Evolutionary conservation across 441 rosid species (phyloP).

Genomic region (Jatropha multifida): DNA sequence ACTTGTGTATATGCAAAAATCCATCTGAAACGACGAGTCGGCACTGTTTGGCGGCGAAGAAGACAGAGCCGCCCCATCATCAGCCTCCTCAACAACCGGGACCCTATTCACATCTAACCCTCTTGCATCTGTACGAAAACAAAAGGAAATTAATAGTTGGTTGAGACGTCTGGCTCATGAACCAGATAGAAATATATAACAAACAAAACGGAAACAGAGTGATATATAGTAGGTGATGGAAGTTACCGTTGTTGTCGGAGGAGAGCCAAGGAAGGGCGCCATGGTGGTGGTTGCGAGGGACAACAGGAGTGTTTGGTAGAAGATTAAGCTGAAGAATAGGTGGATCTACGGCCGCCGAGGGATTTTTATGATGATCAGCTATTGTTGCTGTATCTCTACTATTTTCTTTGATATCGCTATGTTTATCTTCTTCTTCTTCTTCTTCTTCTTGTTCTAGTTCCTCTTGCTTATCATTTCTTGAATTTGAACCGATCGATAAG

Average conservation of each 20-base stretch:
- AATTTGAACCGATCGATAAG: slow-evolving; percentile 23
- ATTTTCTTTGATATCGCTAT: not conserved
- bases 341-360: not conserved
- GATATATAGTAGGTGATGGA: slow-evolving; percentile 8
- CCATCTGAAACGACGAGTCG: slow-evolving; percentile 75
- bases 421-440: not conserved
- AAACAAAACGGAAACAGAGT: not conserved
- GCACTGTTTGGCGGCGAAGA: slow-evolving; percentile 57
- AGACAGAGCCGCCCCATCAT: slow-evolving; percentile 46
- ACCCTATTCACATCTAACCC: slow-evolving; percentile 27
- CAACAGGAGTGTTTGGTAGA: slow-evolving; percentile 32
- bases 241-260: slow-evolving; percentile 19
- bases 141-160: not conserved
- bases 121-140: not conserved
- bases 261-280: slow-evolving; percentile 19
- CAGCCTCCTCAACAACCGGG: slow-evolving; percentile 28
- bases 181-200: not conserved
- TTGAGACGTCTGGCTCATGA: slow-evolving; percentile 9
- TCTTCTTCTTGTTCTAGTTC: not conserved
- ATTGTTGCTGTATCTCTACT: not conserved
- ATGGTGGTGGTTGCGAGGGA: slow-evolving; percentile 19
- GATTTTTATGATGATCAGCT: not conserved
- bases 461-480: not conserved
- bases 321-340: slow-evolving; percentile 39
- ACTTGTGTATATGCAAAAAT: slow-evolving; percentile 51